Percentiles rank a stretch among this genome's conserved stretches.
These are phyloP conservation scores for Scheffersomyces coipomensis DNA, from an alignment of 805 yeast species.

Conservation along the genomic window DNA sequence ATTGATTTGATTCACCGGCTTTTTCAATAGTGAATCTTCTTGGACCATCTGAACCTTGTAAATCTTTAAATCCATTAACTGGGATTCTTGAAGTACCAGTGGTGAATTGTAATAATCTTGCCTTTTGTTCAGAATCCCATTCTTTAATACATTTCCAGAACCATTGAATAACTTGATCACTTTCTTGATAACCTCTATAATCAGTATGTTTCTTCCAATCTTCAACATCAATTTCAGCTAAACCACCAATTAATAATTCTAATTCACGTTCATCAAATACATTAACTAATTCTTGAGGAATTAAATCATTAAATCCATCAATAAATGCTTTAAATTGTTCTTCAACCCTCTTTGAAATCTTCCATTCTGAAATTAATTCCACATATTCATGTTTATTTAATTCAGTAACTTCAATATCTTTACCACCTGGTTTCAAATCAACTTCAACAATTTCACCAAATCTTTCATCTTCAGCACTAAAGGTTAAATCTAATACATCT, in stretches of 20 bases:
- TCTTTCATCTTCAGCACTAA: conserved; percentile 86
- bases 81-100: conserved; percentile 99
- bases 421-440: conserved; percentile 87
- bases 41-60: conserved; percentile 99
- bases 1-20: conserved; percentile 90
- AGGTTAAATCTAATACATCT: conserved; percentile 76
- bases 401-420: conserved; percentile 86
- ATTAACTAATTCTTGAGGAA: conserved; percentile 93
- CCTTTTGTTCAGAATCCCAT: conserved; percentile 97
- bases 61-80: conserved; percentile 96
- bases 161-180: conserved; percentile 97
- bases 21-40: conserved; percentile 98
- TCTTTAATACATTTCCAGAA: conserved; percentile 92
- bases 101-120: conserved; percentile 92
- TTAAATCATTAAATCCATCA: conserved; percentile 95
- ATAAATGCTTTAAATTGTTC: conserved; percentile 95
- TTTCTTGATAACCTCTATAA: conserved; percentile 95
- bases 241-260: conserved; percentile 95
- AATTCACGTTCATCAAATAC: conserved; percentile 98
- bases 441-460: conserved; percentile 90
- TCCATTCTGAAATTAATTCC: conserved; percentile 94
- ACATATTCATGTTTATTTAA: conserved; percentile 95
- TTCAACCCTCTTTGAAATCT: conserved; percentile 86
- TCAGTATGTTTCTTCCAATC: conserved; percentile 99
- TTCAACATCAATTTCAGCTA: conserved; percentile 95